Evolutionary conservation across 2,329 filamentous ascomycete genomes (phyloP), one percentile per base, ranked within the genome.

Genomic region (Penicillium sp.): DNA sequence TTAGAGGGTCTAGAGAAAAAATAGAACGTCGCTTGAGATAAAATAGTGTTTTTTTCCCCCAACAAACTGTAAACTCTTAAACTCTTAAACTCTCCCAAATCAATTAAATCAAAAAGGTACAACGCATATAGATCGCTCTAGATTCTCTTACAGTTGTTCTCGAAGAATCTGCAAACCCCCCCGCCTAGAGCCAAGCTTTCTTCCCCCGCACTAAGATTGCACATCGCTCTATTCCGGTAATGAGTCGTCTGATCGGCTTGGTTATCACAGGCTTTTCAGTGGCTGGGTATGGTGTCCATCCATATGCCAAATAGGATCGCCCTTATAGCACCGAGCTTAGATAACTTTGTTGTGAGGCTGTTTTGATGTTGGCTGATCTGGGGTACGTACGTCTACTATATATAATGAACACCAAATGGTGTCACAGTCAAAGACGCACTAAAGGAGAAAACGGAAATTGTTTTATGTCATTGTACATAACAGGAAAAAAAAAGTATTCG

Each of bases 161-260:
- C 36, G 53, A 55, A 40, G 26, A 36, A 33, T 50, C 45, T 31
- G 36, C 25, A 51, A 40, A 22, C 2, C 4, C 30, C 33, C 57
- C 61, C 30, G 31, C 42, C 37, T 45, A 50, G 50, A 51, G 37
- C 61, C 51, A 64, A 57, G 49, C 52, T 48, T 35, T 42, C 17
- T 38, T 40, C 14, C 59, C 59, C 58, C 54, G 54, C 58, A 56
- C 53, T 40, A 35, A 40, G 35, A 35, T 19, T 28, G 47, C 46
- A 50, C 17, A 49, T 59, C 44, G 44, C 30, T 55, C 58, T 10
- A 54, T 52, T 43, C 12, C 33, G 55, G 58, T 50, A 62, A 62
- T 54, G 60, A 58, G 59, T 53, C 50, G 50, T 53, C 30, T 17
- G 55, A 58, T 59, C 56, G 26, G 25, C 55, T 35, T 17, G 5